Evolutionary conservation across 1,284 basidiomycete genomes (phyloP).

Genomic region (Ustilago vetiveriae): DNA sequence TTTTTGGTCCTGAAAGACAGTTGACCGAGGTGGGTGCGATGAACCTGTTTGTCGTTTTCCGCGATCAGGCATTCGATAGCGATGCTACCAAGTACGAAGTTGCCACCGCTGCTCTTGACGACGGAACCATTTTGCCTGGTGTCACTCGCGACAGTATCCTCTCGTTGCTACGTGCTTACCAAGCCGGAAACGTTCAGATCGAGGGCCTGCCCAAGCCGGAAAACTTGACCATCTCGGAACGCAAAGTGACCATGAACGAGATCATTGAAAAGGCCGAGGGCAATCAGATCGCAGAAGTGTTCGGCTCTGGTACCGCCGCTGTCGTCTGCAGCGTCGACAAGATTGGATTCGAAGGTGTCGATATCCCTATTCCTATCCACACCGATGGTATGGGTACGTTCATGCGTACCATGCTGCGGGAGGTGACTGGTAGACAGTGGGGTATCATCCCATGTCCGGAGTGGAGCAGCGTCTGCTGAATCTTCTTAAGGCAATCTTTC

Average conservation of each 20-base stretch:
- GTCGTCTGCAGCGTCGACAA: constrained; percentile 52
- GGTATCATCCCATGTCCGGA: constrained; percentile 39
- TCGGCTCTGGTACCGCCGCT: constrained; percentile 51
- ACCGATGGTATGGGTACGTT: constrained; percentile 45
- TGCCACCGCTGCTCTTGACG: constrained; percentile 69
- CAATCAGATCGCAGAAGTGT: constrained; percentile 41
- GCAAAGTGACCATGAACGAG: constrained; percentile 52
- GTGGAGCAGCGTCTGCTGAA: constrained; percentile 50
- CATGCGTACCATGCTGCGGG: constrained; percentile 41
- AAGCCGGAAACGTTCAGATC: constrained; percentile 71
- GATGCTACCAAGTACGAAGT: constrained; percentile 30
- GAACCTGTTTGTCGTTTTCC: constrained; percentile 55
- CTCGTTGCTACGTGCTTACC: constrained; percentile 74
- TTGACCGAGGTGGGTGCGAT: constrained; percentile 55
- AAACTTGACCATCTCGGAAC: constrained; percentile 32
- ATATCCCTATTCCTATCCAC: constrained; percentile 43
- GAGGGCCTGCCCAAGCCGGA: constrained; percentile 43
- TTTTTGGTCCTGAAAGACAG: constrained; percentile 44
- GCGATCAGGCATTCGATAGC: constrained; percentile 27
- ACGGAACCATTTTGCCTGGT: constrained; percentile 93
- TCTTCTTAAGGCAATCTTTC: neutral
- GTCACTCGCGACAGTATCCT: constrained; percentile 88
- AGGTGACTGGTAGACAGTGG: constrained; percentile 50
- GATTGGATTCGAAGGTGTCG: constrained; percentile 44
- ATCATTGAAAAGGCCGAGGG: constrained; percentile 31